A percentile compares a stretch with the other conserved stretches of the same genome.
phyloP scores from a whole-genome alignment of 257 asterid species.

The Solanum chiquidenum region DNA sequence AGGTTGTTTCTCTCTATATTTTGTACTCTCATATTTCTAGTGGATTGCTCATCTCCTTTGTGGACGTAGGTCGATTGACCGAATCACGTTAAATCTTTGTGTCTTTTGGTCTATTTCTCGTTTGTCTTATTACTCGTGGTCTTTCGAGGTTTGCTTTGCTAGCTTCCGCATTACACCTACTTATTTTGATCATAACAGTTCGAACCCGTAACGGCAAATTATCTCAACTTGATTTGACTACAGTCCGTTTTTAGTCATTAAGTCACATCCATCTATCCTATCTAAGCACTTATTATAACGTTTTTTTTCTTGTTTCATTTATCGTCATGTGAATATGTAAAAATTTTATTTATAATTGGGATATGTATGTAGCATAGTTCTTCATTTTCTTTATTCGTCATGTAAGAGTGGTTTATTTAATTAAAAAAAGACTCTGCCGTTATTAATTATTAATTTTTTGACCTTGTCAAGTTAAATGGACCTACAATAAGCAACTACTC shows the following conservation, averaged over 20 bases:
- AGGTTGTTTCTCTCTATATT: too few relatives aligned
- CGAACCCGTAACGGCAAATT: conserved; percentile 24
- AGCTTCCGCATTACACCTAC: too few relatives aligned
- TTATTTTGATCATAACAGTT: background rate
- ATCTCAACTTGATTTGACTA: conserved; percentile 2
- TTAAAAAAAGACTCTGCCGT: background rate
- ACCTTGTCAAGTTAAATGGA: background rate
- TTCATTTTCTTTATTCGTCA: background rate
- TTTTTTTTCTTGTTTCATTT: background rate
- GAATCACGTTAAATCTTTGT: too few relatives aligned
- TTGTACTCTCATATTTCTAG: too few relatives aligned
- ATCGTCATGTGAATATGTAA: background rate
- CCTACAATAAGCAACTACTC: background rate
- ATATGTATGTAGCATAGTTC: background rate
- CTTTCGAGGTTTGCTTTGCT: too few relatives aligned
- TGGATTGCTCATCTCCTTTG: too few relatives aligned
- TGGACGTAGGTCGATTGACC: too few relatives aligned
- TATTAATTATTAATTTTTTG: too few relatives aligned
- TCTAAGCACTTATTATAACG: background rate
- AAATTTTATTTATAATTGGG: background rate
- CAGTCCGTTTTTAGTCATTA: background rate
- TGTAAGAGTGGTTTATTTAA: too few relatives aligned
- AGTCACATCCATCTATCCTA: background rate
- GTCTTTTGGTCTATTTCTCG: too few relatives aligned
- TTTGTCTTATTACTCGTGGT: too few relatives aligned